A percentile compares a stretch with the other conserved stretches of the same genome.
Evolutionary conservation across 257 asterid genomes (phyloP).

Genomic region (Capsicum rhomboideum): DNA sequence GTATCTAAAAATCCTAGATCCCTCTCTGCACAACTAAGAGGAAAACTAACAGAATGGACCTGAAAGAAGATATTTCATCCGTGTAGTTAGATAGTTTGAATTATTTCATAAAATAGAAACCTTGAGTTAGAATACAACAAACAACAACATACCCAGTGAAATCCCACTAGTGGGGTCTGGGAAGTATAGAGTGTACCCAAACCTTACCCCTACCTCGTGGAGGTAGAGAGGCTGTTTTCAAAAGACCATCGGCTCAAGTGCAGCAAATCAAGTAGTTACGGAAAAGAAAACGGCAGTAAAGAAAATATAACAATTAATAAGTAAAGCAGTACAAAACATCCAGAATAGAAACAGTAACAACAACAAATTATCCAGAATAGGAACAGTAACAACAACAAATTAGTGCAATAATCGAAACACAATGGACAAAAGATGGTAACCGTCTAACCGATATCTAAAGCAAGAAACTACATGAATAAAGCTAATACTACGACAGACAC

Average conservation of each 20-base stretch:
- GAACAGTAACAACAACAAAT: background rate
- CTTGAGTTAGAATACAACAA: background rate
- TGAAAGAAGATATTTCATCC: background rate
- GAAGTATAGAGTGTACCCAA: background rate
- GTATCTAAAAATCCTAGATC: background rate
- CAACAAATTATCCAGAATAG: background rate
- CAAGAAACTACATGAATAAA: background rate
- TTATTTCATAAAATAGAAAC: background rate
- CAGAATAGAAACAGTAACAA: background rate
- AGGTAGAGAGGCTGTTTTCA: background rate
- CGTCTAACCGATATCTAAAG: background rate
- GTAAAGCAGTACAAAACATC: background rate
- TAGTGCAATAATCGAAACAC: background rate
- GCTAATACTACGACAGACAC: background rate
- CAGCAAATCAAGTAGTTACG: background rate
- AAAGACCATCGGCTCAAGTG: background rate
- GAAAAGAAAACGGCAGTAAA: background rate
- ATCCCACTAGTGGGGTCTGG: background rate
- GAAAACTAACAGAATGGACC: background rate
- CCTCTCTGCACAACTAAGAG: background rate
- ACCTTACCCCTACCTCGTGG: background rate
- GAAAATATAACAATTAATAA: background rate
- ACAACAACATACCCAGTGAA: background rate
- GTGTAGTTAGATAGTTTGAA: background rate
- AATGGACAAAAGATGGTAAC: background rate